Evolutionary conservation across 2,329 filamentous ascomycete genomes (phyloP).

Genomic region (Elsinoe arachidis): DNA sequence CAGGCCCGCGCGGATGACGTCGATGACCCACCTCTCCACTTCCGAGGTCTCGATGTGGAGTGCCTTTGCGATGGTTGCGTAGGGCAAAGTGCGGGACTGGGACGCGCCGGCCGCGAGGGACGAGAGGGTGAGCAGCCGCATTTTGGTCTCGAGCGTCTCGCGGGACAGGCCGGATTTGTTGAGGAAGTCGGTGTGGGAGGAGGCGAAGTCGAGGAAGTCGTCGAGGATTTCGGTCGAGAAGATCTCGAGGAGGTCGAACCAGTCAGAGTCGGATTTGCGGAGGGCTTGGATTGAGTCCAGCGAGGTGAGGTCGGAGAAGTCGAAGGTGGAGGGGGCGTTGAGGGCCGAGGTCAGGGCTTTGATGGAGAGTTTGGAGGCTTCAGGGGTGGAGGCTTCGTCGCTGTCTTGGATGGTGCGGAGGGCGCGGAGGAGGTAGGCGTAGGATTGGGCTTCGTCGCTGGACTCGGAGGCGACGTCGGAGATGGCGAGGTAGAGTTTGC

Average conservation of each 20-base stretch:
- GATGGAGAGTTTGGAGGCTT: slow-evolving; percentile 51
- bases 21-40: slow-evolving; percentile 97
- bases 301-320: slow-evolving; percentile 63
- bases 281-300: slow-evolving; percentile 78
- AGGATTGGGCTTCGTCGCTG: slow-evolving; percentile 67
- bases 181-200: slow-evolving; percentile 80
- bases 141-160: slow-evolving; percentile 78
- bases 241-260: slow-evolving; percentile 88
- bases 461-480: slow-evolving; percentile 71
- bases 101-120: slow-evolving; percentile 71
- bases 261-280: slow-evolving; percentile 70
- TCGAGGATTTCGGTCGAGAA: slow-evolving; percentile 91
- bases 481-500: slow-evolving; percentile 75
- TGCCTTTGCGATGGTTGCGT: slow-evolving; percentile 72
- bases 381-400: slow-evolving; percentile 45
- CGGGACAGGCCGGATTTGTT: slow-evolving; percentile 55
- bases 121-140: slow-evolving; percentile 87
- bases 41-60: slow-evolving; percentile 75
- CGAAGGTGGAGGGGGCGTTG: slow-evolving; percentile 56
- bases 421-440: slow-evolving; percentile 65
- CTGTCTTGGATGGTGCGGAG: slow-evolving; percentile 62
- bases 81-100: slow-evolving; percentile 78
- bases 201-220: slow-evolving; percentile 90
- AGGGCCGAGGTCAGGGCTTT: slow-evolving; percentile 61
- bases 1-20: slow-evolving; percentile 89